Evolutionary conservation across 2,329 filamentous ascomycete species (phyloP).

Genomic region (Aspergillus quadrilineatus): DNA sequence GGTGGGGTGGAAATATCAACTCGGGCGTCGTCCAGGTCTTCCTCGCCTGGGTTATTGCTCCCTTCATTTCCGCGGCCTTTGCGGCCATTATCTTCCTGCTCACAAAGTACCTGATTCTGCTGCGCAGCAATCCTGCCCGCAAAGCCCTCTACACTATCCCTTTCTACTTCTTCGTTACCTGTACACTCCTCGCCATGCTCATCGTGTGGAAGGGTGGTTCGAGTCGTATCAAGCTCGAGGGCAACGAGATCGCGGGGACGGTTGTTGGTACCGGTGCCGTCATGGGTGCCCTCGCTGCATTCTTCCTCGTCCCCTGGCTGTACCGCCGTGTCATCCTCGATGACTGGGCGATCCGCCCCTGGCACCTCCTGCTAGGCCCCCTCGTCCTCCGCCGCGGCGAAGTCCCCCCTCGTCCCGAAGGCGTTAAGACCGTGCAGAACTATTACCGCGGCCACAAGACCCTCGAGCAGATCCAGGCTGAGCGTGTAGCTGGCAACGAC

Average conservation of each 20-base stretch:
- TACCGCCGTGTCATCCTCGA: conserved; percentile 16
- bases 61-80: conserved; percentile 15
- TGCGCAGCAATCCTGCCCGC: conserved; percentile 12
- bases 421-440: conserved; percentile 12
- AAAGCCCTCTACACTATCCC: conserved; percentile 18
- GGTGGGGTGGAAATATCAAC: conserved; percentile 23
- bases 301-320: conserved; percentile 20
- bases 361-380: conserved; percentile 17
- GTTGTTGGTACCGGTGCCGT: conserved; percentile 18
- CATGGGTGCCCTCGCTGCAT: conserved; percentile 5
- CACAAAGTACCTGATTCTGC: conserved; percentile 18
- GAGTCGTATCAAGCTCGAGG: conserved; percentile 16
- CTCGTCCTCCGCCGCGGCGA: conserved; percentile 20
- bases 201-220: conserved; percentile 23
- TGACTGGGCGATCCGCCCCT: conserved; percentile 19
- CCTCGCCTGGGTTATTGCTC: conserved; percentile 23
- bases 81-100: conserved; percentile 19
- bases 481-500: conserved; percentile 10
- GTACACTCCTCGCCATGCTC: conserved; percentile 21
- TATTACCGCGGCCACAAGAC: conserved; percentile 24
- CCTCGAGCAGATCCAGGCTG: conserved; percentile 16
- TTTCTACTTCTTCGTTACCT: conserved; percentile 20
- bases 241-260: conserved; percentile 11
- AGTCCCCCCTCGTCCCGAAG: conserved; percentile 11
- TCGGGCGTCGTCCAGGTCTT: conserved; percentile 23